A percentile compares a stretch with the other conserved stretches of the same genome.
Conservation (phyloP, 352 stramenopile species). For the Pythium aquatile region DNA sequence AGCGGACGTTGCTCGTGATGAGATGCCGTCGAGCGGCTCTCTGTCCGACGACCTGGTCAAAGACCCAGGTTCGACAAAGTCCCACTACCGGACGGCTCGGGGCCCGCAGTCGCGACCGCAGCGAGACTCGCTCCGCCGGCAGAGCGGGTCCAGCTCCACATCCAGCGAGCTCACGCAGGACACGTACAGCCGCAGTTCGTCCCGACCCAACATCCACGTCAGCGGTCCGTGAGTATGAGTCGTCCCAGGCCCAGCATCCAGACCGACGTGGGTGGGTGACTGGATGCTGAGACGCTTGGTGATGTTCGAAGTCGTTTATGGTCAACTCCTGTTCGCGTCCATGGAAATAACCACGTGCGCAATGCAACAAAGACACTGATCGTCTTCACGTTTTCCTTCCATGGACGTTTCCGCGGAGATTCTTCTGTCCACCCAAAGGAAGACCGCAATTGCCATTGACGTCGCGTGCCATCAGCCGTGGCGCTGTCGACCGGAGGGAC, state of each 20-base stretch:
- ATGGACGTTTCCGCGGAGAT: background rate
- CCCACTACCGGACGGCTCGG: background rate
- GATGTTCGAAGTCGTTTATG: constrained; percentile 3
- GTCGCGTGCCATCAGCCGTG: background rate
- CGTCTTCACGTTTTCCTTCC: background rate
- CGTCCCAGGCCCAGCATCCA: background rate
- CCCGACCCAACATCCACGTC: constrained; percentile 15
- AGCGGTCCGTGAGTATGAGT: constrained; percentile 2
- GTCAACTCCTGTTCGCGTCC: background rate
- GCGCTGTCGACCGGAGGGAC: background rate
- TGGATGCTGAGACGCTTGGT: background rate
- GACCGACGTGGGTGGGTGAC: background rate
- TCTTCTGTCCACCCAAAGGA: background rate
- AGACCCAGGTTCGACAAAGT: constrained; percentile 10
- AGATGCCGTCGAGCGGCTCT: constrained; percentile 12
- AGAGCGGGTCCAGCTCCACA: constrained; percentile 23
- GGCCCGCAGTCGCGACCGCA: background rate
- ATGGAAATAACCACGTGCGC: background rate
- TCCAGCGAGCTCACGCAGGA: constrained; percentile 29
- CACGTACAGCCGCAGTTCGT: constrained; percentile 24
- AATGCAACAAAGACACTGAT: background rate
- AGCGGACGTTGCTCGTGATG: constrained; percentile 17
- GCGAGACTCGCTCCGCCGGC: background rate
- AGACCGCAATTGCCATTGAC: background rate
- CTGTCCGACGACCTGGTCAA: constrained; percentile 12